Conservation (phyloP, 108 stramenopile genomes). For the Cyclotella atomus region DNA sequence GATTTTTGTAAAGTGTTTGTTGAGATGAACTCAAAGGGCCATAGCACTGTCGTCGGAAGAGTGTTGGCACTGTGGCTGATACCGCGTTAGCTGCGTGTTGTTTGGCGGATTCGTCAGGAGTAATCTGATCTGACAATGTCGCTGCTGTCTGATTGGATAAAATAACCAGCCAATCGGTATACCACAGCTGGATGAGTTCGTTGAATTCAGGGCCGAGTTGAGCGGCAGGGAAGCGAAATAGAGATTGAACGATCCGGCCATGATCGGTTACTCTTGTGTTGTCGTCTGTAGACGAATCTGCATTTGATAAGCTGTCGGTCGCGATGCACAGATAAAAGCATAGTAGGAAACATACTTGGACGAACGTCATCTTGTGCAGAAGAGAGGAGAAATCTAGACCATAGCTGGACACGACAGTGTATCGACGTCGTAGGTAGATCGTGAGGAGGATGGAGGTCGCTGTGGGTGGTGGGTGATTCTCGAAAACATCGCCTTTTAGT, state of each 20-base stretch:
- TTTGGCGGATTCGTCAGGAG: slow-evolving; percentile 31
- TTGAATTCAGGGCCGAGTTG: slow-evolving; percentile 30
- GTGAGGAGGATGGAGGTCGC: too few species aligned
- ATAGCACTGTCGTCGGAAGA: slow-evolving; percentile 51
- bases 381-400: too few species aligned
- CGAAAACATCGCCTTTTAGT: too few species aligned
- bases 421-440: too few species aligned
- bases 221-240: slow-evolving; percentile 39
- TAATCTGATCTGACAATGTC: slow-evolving; percentile 1
- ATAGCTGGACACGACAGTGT: too few species aligned
- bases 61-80: slow-evolving; percentile 31
- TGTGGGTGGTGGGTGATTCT: too few species aligned
- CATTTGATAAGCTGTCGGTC: background rate
- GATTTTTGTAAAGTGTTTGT: slow-evolving; percentile 32
- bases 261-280: too few species aligned
- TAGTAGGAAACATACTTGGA: background rate
- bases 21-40: slow-evolving; percentile 12
- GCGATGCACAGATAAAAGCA: background rate
- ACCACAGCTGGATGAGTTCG: slow-evolving; percentile 22
- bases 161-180: slow-evolving; percentile 20
- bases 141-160: background rate
- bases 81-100: slow-evolving; percentile 37
- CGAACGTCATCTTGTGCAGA: background rate
- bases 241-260: slow-evolving; percentile 31
- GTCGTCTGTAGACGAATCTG: background rate